Percentiles rank a stretch among this genome's conserved stretches.
phyloP scores from a whole-genome alignment of 2,329 filamentous ascomycete genomes.

The Fusarium hostae region DNA sequence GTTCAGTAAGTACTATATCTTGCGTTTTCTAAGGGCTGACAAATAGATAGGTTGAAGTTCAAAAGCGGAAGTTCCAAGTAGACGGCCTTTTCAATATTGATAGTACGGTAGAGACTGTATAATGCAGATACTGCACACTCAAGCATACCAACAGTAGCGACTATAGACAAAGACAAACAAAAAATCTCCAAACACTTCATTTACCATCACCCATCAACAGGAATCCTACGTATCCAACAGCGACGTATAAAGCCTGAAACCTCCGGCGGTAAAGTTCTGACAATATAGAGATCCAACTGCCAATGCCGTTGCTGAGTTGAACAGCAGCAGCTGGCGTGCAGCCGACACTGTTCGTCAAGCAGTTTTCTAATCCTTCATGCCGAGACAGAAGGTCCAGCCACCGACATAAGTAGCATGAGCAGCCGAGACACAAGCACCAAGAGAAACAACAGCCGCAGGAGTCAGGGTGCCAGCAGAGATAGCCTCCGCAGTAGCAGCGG shows the following conservation, averaged over 20 bases:
- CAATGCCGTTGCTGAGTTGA: fast-evolving
- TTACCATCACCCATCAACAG: background rate
- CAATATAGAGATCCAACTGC: fast-evolving
- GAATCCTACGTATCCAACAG: background rate
- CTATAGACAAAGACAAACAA: background rate
- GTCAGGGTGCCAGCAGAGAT: background rate
- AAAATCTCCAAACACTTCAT: no score
- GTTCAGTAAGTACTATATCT: fast-evolving
- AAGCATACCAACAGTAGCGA: background rate
- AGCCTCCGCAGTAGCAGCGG: background rate
- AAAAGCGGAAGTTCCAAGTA: background rate
- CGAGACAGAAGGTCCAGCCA: background rate
- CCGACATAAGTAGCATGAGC: background rate
- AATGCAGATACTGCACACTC: background rate
- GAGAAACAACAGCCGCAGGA: background rate
- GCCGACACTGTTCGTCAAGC: background rate
- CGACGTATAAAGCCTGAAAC: fast-evolving
- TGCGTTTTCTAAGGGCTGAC: background rate
- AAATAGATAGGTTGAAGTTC: background rate
- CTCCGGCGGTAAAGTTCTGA: background rate
- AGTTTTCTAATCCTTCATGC: background rate
- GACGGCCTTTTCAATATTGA: background rate
- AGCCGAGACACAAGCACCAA: background rate
- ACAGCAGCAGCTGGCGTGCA: no score
- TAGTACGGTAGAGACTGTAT: background rate